Evolutionary conservation across 2,329 filamentous ascomycete genomes (phyloP).

Genomic region (Geosmithia flava): DNA sequence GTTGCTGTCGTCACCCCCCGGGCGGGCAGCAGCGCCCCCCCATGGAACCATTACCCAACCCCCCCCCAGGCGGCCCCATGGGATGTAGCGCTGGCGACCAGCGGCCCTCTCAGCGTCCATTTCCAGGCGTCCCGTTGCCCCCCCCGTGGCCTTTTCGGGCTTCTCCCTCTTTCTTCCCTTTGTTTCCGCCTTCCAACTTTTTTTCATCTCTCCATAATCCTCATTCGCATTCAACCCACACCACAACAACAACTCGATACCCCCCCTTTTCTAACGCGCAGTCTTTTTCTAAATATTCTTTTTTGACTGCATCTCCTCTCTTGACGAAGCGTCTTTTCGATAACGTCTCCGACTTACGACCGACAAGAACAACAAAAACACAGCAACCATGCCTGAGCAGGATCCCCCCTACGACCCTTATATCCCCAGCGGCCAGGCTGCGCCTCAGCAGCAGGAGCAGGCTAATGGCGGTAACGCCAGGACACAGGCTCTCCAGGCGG

Average conservation of each 20-base stretch:
- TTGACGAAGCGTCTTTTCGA: not conserved
- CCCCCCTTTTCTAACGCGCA: not conserved
- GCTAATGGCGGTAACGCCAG: conserved; percentile 32
- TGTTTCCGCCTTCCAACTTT: not conserved
- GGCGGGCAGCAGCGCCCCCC: no score
- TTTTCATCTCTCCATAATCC: not conserved
- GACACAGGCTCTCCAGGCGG: conserved; percentile 65
- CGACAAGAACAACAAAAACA: not conserved
- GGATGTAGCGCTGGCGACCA: no score
- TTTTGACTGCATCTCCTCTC: no score
- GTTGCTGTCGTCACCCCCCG: not conserved
- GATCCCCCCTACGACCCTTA: conserved; percentile 75
- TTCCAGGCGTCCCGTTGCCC: not conserved
- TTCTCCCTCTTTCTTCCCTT: not conserved
- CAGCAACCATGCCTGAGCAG: conserved; percentile 35
- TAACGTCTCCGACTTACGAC: not conserved
- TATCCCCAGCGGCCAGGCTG: conserved; percentile 58
- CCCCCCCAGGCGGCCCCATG: not conserved
- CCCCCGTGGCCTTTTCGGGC: not conserved
- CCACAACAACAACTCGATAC: not conserved
- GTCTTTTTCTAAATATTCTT: not conserved
- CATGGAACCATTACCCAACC: no score
- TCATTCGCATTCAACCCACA: not conserved
- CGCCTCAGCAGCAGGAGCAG: conserved; percentile 20
- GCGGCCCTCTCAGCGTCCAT: no score